A percentile compares a stretch with the other conserved stretches of the same genome.
Evolutionary conservation across 768 basidiomycete species (phyloP).

Genomic region (Holtermannia corniformis): DNA sequence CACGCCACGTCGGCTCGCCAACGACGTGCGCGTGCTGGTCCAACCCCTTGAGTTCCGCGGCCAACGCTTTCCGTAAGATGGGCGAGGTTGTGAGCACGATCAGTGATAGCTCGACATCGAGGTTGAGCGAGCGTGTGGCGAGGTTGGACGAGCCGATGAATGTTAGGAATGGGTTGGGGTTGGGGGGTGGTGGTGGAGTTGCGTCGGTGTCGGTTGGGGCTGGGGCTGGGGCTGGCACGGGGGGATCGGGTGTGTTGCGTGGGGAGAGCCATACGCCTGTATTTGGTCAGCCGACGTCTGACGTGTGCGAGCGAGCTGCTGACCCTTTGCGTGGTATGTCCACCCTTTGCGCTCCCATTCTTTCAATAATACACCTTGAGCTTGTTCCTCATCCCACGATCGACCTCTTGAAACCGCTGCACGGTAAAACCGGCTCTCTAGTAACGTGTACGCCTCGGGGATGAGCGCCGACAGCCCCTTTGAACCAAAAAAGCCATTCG

Average conservation of each 20-base stretch:
- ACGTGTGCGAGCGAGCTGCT: slow-evolving; percentile 1
- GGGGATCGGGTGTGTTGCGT: slow-evolving; percentile 12
- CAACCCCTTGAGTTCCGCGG: slow-evolving; percentile 37
- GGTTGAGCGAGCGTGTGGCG: slow-evolving; percentile 77
- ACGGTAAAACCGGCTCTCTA: slow-evolving; percentile 65
- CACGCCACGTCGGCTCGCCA: slow-evolving; percentile 34
- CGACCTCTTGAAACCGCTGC: slow-evolving; percentile 25
- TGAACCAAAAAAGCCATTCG: slow-evolving; percentile 91
- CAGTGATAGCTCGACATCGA: slow-evolving; percentile 88
- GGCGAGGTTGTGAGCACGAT: slow-evolving; percentile 62
- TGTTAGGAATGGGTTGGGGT: slow-evolving; percentile 53
- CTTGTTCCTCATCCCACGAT: slow-evolving; percentile 16
- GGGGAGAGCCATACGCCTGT: slow-evolving; percentile 77
- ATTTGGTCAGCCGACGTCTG: background rate
- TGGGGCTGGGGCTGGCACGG: slow-evolving; percentile 14
- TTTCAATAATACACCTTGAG: slow-evolving; percentile 55
- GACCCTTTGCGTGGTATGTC: slow-evolving; percentile 99
- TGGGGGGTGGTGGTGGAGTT: background rate
- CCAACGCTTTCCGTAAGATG: slow-evolving; percentile 33
- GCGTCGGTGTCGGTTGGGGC: background rate
- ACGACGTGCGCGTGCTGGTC: slow-evolving; percentile 32
- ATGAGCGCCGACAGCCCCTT: slow-evolving; percentile 82
- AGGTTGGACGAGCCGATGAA: slow-evolving; percentile 93
- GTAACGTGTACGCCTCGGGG: slow-evolving; percentile 85
- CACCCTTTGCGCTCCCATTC: slow-evolving; percentile 86